These are phyloP conservation scores for Cryphonectria radicalis DNA, from an alignment of 2,329 filamentous ascomycete species.

Conservation along the genomic window DNA sequence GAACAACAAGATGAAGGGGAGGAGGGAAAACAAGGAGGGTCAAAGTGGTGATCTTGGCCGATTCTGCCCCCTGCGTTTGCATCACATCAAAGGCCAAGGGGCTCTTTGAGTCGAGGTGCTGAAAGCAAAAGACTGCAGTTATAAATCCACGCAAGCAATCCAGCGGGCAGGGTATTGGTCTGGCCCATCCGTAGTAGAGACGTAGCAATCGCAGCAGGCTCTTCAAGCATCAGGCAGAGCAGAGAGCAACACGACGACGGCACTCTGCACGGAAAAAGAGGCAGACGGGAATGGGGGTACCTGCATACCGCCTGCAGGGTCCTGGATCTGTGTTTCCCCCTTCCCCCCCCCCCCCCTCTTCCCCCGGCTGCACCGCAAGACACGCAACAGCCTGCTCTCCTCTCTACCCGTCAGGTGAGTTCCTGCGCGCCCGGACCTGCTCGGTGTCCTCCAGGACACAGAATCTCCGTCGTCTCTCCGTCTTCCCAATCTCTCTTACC, in stretches of 20 bases:
- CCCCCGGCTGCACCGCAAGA: neutral
- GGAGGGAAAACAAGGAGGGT: neutral
- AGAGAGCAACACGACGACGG: neutral
- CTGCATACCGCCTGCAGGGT: conserved; percentile 19
- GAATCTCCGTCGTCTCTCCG: conserved; percentile 6
- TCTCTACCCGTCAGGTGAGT: neutral
- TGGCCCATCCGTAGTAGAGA: conserved; percentile 43
- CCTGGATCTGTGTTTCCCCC: conserved; percentile 2
- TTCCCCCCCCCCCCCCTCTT: neutral
- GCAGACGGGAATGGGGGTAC: neutral
- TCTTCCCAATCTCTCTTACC: neutral
- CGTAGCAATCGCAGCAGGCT: conserved; percentile 35
- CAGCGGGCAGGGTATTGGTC: conserved; percentile 32
- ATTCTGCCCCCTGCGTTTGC: conserved; percentile 3
- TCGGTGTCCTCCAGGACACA: conserved; percentile 16
- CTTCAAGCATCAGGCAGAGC: conserved; percentile 28
- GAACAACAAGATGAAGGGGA: neutral
- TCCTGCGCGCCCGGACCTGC: neutral
- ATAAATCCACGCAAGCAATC: conserved; percentile 32
- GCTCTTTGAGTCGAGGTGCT: conserved; percentile 27
- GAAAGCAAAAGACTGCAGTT: conserved; percentile 26
- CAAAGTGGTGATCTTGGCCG: conserved; percentile 12
- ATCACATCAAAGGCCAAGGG: conserved; percentile 24
- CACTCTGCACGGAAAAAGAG: conserved; percentile 17
- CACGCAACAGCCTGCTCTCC: neutral